phyloP scores from a whole-genome alignment of 2,329 filamentous ascomycete species.

The Tolypocladium sp. region DNA sequence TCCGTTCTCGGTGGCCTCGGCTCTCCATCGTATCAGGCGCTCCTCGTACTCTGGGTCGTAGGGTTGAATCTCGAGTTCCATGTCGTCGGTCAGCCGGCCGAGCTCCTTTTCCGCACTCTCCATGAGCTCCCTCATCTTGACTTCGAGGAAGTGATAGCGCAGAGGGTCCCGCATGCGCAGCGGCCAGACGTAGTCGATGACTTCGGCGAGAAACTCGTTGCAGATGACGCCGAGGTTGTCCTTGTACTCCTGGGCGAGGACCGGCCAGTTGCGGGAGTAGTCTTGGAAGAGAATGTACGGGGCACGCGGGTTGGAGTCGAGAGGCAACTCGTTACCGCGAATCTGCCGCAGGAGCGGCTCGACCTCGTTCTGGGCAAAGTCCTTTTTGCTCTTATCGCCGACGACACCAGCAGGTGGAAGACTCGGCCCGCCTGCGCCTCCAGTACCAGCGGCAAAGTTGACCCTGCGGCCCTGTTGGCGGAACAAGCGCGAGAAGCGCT shows the following conservation, averaged over 20 bases:
- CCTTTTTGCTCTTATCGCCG: slow-evolving; percentile 31
- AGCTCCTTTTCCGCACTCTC: slow-evolving; percentile 38
- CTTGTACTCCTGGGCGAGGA: slow-evolving; percentile 43
- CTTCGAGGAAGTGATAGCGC: slow-evolving; percentile 37
- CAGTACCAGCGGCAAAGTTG: slow-evolving; percentile 24
- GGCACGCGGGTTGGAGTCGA: slow-evolving; percentile 42
- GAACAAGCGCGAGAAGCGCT: slow-evolving; percentile 38
- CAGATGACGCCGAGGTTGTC: slow-evolving; percentile 44
- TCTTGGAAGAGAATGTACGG: slow-evolving; percentile 46
- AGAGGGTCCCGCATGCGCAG: slow-evolving; percentile 41
- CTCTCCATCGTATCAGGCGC: slow-evolving; percentile 37
- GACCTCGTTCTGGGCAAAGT: slow-evolving; percentile 38
- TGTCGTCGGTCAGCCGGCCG: slow-evolving; percentile 35
- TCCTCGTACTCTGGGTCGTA: slow-evolving; percentile 46
- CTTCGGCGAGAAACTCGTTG: slow-evolving; percentile 42
- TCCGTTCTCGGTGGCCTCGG: slow-evolving; percentile 30
- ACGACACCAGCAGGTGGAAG: slow-evolving; percentile 20
- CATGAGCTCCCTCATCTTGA: slow-evolving; percentile 37
- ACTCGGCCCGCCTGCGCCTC: slow-evolving; percentile 8
- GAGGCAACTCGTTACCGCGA: slow-evolving; percentile 41
- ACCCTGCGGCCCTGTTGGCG: slow-evolving; percentile 40
- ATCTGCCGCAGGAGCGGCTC: slow-evolving; percentile 40
- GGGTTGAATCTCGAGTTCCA: slow-evolving; percentile 43
- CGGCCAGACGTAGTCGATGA: slow-evolving; percentile 41
- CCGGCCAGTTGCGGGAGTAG: slow-evolving; percentile 42